Evolutionary conservation across 768 basidiomycete genomes (phyloP), one percentile per base, ranked within the genome.

Genomic region (Mycena vulgaris): DNA sequence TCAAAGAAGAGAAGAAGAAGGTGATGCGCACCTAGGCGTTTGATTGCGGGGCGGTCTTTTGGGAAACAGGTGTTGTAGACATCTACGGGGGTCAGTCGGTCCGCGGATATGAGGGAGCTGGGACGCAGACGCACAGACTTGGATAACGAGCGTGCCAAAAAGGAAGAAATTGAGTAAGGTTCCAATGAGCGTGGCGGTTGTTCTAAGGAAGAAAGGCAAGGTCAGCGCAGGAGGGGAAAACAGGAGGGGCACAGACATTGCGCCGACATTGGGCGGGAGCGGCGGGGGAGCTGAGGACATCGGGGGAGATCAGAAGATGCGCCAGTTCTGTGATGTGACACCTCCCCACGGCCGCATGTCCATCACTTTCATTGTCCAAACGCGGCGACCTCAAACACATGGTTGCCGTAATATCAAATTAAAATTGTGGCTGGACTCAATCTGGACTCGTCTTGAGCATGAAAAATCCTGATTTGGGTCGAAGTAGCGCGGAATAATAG

Each of bases 81-180:
- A 64, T 72, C 76, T 77, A 42, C 17, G 27, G 42, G 17, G 23
- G 14, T 23, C 16, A 2, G 19, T 37, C 30, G 30, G 27, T 19
- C 28, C 9, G n/a, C 9, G n/a, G 27, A 28, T 0, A 31, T 14
- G 27, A 45, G 3, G 23, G 17, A 17, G 10, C 11, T 16, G 51
- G 30, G 13, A 21, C 8, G 27, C 11, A 19, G 30, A 66, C 69
- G 40, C 48, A 80, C 79, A 80, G 59, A 74, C 68, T 74, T 80
- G 79, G 27, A 79, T 71, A 28, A 58, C 55, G 21, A 80, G 74
- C 21, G 74, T 73, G 28, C 80, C 80, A 48, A 74, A 80, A 7
- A 80, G 52, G 39, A 67, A 53, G 63, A 72, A 79, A 65, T 77
- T 77, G 55, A 80, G 42, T 40, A 80, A 59, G 14, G 68, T 55